Conservation (phyloP, 352 stramenopile genomes). For the Globisporangium irregulare region DNA sequence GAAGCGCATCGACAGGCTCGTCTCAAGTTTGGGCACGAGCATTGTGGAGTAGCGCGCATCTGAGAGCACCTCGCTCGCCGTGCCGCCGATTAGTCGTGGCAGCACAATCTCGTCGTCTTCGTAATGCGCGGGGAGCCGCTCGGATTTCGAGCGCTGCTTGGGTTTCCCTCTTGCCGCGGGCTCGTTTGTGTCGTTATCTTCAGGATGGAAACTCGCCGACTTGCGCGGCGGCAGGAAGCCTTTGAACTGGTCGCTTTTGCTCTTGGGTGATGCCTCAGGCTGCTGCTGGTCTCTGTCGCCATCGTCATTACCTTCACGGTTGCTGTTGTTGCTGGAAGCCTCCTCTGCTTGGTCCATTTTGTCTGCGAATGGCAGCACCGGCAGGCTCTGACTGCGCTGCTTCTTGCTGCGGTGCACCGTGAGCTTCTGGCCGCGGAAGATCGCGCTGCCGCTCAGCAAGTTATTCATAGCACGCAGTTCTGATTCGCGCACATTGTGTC, state of each 20-base stretch:
- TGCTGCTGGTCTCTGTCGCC: conserved; percentile 9
- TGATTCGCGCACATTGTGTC: conserved; percentile 44
- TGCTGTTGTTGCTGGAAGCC: background rate
- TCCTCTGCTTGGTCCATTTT: conserved; percentile 10
- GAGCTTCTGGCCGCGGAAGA: conserved; percentile 40
- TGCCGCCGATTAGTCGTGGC: conserved; percentile 49
- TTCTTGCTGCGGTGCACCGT: conserved; percentile 32
- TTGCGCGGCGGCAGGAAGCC: conserved; percentile 7
- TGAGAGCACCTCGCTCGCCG: conserved; percentile 43
- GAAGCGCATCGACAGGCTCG: conserved; percentile 41
- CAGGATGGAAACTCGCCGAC: conserved; percentile 10
- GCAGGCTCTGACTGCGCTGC: conserved; percentile 42
- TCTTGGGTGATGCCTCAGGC: conserved; percentile 14
- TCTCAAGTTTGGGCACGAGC: conserved; percentile 62
- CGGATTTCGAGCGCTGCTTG: conserved; percentile 38
- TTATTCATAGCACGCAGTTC: conserved; percentile 59
- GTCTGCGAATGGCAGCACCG: conserved; percentile 21
- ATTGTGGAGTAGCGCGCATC: conserved; percentile 28
- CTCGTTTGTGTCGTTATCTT: conserved; percentile 1
- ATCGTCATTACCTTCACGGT: background rate
- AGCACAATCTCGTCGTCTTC: conserved; percentile 35
- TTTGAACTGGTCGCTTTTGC: conserved; percentile 18
- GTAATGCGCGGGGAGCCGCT: conserved; percentile 23
- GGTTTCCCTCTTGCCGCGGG: background rate
- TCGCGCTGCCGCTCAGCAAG: conserved; percentile 32